Evolutionary conservation across 1,284 basidiomycete genomes (phyloP).

Genomic region (Agroathelia rolfsii): DNA sequence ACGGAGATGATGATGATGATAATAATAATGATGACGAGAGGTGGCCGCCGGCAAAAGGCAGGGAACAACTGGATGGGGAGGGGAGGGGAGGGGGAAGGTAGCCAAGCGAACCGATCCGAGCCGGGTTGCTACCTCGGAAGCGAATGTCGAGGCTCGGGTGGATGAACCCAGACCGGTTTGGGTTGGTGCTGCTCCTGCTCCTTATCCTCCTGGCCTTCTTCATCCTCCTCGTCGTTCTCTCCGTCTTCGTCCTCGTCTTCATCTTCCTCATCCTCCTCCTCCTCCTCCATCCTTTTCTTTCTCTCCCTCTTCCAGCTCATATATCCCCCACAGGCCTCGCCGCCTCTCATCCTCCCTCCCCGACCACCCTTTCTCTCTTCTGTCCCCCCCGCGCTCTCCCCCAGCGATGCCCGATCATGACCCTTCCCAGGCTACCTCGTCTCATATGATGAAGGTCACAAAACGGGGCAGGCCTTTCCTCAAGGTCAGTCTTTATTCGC

Average conservation of each 20-base stretch:
- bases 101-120: no score
- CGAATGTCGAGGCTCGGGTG: no score
- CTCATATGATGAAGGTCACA: slow-evolving; percentile 96
- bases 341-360: slow-evolving; percentile 15
- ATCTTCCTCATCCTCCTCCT: slow-evolving; percentile 18
- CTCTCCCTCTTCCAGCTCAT: slow-evolving; percentile 19
- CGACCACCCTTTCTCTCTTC: slow-evolving; percentile 13
- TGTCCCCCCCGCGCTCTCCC: slow-evolving; percentile 17
- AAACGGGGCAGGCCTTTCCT: slow-evolving; percentile 90
- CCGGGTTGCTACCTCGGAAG: no score
- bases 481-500: slow-evolving; percentile 44
- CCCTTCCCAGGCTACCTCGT: slow-evolving; percentile 46
- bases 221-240: slow-evolving; percentile 17
- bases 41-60: no score
- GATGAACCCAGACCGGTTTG: no score
- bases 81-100: no score
- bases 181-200: no score
- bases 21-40: no score
- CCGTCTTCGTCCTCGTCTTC: slow-evolving; percentile 11
- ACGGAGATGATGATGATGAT: no score
- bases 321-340: no score
- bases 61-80: no score
- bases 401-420: slow-evolving; percentile 30
- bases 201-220: slow-evolving; percentile 13
- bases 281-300: slow-evolving; percentile 20